A percentile compares a stretch with the other conserved stretches of the same genome.
Conservation (phyloP, 192 early-diverging fungal genomes). For the Physocladia obscura region DNA sequence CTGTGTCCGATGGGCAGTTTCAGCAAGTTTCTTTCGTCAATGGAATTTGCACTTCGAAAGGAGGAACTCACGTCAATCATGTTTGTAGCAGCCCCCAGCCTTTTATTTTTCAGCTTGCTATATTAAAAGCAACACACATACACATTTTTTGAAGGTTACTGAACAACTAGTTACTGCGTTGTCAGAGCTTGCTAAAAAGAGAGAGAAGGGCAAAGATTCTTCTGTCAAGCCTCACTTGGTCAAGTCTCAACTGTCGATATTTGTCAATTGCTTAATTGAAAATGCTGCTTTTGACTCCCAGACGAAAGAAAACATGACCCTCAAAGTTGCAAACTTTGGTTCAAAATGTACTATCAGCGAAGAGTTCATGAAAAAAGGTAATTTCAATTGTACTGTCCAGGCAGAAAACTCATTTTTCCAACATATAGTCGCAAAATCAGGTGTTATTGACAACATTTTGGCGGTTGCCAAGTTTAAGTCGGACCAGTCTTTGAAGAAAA, state of each 20-base stretch:
- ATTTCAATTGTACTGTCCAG: neutral
- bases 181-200: constrained; percentile 69
- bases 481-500: constrained; percentile 79
- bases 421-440: constrained; percentile 74
- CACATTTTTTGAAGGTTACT: constrained; percentile 10
- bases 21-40: constrained; percentile 97
- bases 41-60: constrained; percentile 90
- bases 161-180: constrained; percentile 78
- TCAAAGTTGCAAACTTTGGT: constrained; percentile 72
- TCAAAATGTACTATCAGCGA: constrained; percentile 74
- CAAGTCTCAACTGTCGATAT: constrained; percentile 89
- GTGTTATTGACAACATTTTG: constrained; percentile 80
- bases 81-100: constrained; percentile 73
- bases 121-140: constrained; percentile 44
- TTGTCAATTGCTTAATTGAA: constrained; percentile 90
- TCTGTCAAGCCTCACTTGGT: constrained; percentile 79
- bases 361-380: constrained; percentile 78
- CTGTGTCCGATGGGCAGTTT: constrained; percentile 92
- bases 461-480: constrained; percentile 69
- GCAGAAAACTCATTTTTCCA: neutral
- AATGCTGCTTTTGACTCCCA: constrained; percentile 97
- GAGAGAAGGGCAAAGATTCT: constrained; percentile 64
- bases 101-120: constrained; percentile 60
- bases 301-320: constrained; percentile 94
- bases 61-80: constrained; percentile 87